Percentiles rank a stretch among this genome's conserved stretches.
These are phyloP conservation scores for Rhizophagus clarus DNA, from an alignment of 192 early-diverging fungal species.

Conservation along the genomic window DNA sequence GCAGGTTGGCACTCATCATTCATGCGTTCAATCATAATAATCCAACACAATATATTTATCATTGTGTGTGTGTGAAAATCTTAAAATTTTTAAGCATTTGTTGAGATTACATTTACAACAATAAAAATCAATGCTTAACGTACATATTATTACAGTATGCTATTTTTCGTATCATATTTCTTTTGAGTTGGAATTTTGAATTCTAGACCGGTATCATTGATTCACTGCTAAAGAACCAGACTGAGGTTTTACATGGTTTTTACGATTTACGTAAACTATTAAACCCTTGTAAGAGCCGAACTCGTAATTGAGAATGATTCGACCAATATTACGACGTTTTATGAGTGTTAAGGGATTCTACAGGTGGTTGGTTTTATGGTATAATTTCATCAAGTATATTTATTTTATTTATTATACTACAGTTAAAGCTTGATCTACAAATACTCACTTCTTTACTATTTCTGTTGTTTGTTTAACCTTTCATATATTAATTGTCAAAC, in stretches of 20 bases:
- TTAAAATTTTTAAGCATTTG: no score
- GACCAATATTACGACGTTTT: constrained; percentile 70
- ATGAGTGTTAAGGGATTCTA: constrained; percentile 79
- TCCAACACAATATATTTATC: constrained; percentile 52
- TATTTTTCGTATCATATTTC: no score
- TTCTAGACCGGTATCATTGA: constrained; percentile 71
- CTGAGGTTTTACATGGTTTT: constrained; percentile 94
- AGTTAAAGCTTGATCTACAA: constrained; percentile 14
- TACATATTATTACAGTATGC: no score
- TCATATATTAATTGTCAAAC: no score
- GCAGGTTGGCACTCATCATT: constrained; percentile 81
- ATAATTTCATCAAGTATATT: constrained; percentile 86
- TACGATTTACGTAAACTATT: constrained; percentile 56
- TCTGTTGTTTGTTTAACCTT: no score
- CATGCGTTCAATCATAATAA: constrained; percentile 74
- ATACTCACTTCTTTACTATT: no score
- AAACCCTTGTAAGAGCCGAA: constrained; percentile 38
- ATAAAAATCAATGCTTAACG: constrained; percentile 39
- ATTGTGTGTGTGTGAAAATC: constrained; percentile 50
- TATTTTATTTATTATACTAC: constrained; percentile 20
- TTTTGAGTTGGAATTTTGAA: neutral
- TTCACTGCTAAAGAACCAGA: constrained; percentile 82
- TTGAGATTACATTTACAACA: no score
- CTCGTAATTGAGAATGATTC: constrained; percentile 70
- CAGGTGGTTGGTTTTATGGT: constrained; percentile 95